Evolutionary conservation across 2,329 filamentous ascomycete species (phyloP).

Genomic region (Alternaria sp.): DNA sequence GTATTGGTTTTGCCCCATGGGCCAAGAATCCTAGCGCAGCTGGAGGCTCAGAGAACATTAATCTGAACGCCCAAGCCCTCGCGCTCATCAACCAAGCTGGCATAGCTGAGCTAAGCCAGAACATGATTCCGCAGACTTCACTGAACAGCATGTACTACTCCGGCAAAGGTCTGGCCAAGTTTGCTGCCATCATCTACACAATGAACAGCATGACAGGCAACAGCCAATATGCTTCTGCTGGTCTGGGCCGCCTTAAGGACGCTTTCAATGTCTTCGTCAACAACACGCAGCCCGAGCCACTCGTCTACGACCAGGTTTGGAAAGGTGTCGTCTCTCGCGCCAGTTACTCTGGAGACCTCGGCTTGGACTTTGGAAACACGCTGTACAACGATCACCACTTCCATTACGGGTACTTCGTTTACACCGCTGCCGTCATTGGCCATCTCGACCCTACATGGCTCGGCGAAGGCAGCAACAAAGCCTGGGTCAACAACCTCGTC

Average conservation of each 20-base stretch:
- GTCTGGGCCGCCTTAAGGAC: constrained; percentile 59
- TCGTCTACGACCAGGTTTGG: constrained; percentile 69
- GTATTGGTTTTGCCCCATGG: constrained; percentile 84
- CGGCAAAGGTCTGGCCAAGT: constrained; percentile 61
- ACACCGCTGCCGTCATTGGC: constrained; percentile 83
- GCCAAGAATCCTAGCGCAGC: constrained; percentile 55
- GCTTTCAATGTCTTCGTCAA: constrained; percentile 58
- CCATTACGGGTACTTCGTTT: constrained; percentile 85
- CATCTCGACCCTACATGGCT: constrained; percentile 81
- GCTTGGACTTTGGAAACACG: constrained; percentile 88
- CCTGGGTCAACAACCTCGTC: constrained; percentile 82
- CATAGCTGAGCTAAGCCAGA: constrained; percentile 73
- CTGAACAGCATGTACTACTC: constrained; percentile 94
- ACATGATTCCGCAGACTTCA: constrained; percentile 75
- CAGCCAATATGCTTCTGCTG: constrained; percentile 59
- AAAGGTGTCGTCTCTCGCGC: constrained; percentile 83
- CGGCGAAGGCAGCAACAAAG: constrained; percentile 65
- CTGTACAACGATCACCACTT: constrained; percentile 77
- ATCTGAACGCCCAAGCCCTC: constrained; percentile 59
- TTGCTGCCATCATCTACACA: constrained; percentile 54
- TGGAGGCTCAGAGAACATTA: constrained; percentile 39
- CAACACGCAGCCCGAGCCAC: constrained; percentile 57
- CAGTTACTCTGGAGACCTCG: constrained; percentile 54
- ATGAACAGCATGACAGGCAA: constrained; percentile 66
- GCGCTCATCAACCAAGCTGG: constrained; percentile 67